Evolutionary conservation across 495 filamentous ascomycete species (phyloP), one percentile per base, ranked within the genome.

Genomic region (Cenococcum geophilum): DNA sequence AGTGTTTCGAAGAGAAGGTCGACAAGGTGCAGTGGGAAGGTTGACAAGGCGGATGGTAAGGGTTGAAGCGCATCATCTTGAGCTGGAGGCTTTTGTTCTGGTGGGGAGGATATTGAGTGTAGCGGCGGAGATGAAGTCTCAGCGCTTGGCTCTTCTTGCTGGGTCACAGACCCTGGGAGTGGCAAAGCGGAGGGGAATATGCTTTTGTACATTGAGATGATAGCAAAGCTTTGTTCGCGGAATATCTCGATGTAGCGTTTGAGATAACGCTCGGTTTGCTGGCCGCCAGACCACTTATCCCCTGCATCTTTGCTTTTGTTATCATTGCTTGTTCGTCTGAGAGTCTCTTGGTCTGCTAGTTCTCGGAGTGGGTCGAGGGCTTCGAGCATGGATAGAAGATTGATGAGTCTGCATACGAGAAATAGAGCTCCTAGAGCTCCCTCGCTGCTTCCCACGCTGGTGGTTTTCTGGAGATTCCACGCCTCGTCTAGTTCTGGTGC

Each of bases 181-280:
- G 75, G 70, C 10, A 75, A 51, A 4, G 69, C 71, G 5, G 81
- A 77, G 2, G 87, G 83, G 70, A 97, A 97, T 49, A 97, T 93
- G 66, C 83, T 89, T 62, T 84, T 87, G 71, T 93, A 96, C 81
- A 97, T 88, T 20, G 88, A 91, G 21, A 97, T 82, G 60, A 97
- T 95, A 11, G 87, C 88, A 69, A 99, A 99, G 68, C 89, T 93
- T 74, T 99, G 95, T 74, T 99, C 95, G 55, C 95, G 87, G 75
- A 97, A 97, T 32, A 97, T 95, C 72, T 99, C 95, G 67, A 99
- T 86, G 75, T 95, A 99, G 55, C 89, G 79, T 72, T 99, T 99
- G 40, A 99, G 76, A 65, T 91, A 99, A 23, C 89, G 81, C 69
- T 97, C 95, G 1, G 92, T 96, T 69, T 98, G 93, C 68, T 95